Percentiles rank a stretch among this genome's conserved stretches.
phyloP scores from a whole-genome alignment of 1,284 basidiomycete species.

The Schizopora paradoxa region DNA sequence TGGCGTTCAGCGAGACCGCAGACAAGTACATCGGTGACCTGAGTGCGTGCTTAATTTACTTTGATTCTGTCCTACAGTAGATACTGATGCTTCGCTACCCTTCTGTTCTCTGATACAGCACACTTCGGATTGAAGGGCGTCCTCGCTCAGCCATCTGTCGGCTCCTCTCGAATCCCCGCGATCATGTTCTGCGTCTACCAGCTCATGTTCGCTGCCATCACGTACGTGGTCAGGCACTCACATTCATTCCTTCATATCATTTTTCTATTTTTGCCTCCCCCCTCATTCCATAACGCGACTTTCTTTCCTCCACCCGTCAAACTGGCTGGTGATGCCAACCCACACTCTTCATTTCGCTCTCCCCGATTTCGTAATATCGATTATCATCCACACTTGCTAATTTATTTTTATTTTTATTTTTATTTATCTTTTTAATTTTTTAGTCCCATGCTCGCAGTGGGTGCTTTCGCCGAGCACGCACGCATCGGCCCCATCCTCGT shows the following conservation, averaged over 20 bases:
- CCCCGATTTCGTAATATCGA: no score
- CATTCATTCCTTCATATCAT: not conserved
- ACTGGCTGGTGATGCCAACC: not conserved
- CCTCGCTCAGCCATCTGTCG: constrained; percentile 70
- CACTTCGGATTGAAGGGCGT: constrained; percentile 86
- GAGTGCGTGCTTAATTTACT: constrained; percentile 30
- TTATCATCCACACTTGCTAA: not conserved
- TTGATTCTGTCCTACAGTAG: not conserved
- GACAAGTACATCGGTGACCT: constrained; percentile 59
- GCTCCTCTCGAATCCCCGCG: constrained; percentile 69
- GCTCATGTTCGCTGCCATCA: constrained; percentile 84
- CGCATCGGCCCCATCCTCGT: constrained; percentile 83
- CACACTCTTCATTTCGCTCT: no score
- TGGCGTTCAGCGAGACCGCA: constrained; percentile 64
- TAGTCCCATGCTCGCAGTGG: constrained; percentile 79
- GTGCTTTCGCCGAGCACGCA: constrained; percentile 89
- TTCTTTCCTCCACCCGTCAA: not conserved
- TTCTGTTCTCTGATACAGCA: no score
- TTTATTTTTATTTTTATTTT: not conserved
- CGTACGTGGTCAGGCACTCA: constrained; percentile 51
- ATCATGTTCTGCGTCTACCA: constrained; percentile 89
- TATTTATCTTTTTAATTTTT: constrained; percentile 5
- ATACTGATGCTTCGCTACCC: no score
- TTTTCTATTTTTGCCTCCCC: not conserved
- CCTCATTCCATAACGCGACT: not conserved